phyloP scores from a whole-genome alignment of 2,329 filamentous ascomycete genomes.

The Chrysoporthe puriensis region DNA sequence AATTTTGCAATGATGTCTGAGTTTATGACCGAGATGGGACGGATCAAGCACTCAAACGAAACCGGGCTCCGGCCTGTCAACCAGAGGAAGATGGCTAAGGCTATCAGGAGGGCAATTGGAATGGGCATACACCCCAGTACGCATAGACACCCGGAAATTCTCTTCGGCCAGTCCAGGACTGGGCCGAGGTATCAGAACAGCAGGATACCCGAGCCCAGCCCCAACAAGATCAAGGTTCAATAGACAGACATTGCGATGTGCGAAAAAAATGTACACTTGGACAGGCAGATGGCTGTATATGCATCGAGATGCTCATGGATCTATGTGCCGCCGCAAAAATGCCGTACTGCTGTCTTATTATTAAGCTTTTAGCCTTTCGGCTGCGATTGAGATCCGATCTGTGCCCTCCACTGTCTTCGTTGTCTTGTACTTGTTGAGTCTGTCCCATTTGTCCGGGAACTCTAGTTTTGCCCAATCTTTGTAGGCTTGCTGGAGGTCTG shows the following conservation, averaged over 20 bases:
- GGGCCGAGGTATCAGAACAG: slow-evolving; percentile 28
- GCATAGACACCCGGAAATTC: slow-evolving; percentile 83
- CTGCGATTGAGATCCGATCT: slow-evolving; percentile 21
- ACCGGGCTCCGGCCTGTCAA: slow-evolving; percentile 87
- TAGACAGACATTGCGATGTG: not conserved
- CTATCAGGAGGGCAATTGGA: slow-evolving; percentile 84
- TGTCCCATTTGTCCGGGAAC: slow-evolving; percentile 21
- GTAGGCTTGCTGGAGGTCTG: slow-evolving; percentile 22
- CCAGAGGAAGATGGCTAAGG: slow-evolving; percentile 91
- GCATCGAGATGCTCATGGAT: slow-evolving; percentile 11
- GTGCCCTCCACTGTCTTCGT: slow-evolving; percentile 24
- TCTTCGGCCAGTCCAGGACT: slow-evolving; percentile 50
- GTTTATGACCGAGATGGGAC: slow-evolving; percentile 81
- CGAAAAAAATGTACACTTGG: slow-evolving; percentile 18
- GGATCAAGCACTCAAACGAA: slow-evolving; percentile 75
- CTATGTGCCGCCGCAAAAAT: not conserved
- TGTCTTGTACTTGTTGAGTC: slow-evolving; percentile 9
- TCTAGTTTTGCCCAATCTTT: slow-evolving; percentile 25
- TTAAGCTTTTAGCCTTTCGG: slow-evolving; percentile 17
- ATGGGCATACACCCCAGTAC: slow-evolving; percentile 91
- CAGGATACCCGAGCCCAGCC: slow-evolving; percentile 20
- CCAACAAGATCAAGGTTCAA: slow-evolving; percentile 18
- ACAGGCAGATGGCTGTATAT: slow-evolving; percentile 16
- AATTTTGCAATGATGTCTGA: slow-evolving; percentile 93
- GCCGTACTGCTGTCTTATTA: slow-evolving; percentile 1